Percentiles rank a stretch among this genome's conserved stretches.
Evolutionary conservation across 2,329 filamentous ascomycete species (phyloP).

Genomic region (Coniochaeta ligniaria): DNA sequence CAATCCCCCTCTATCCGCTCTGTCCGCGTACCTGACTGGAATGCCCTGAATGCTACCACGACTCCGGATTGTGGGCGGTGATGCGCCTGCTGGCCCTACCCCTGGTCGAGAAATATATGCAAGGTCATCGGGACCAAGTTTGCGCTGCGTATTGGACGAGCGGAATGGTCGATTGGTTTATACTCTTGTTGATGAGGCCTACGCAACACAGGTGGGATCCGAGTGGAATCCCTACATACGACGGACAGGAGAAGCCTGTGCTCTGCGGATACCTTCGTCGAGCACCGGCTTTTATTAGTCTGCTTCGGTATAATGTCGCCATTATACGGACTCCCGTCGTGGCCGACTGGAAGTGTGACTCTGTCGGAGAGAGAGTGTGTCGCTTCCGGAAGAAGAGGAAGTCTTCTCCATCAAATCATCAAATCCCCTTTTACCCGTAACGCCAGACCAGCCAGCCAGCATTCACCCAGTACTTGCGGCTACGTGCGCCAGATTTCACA

Average conservation of each 20-base stretch:
- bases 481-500: conserved; percentile 17
- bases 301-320: conserved; percentile 1
- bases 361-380: conserved; percentile 3
- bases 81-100: background rate
- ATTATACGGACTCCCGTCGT: background rate
- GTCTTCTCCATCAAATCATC: conserved; percentile 8
- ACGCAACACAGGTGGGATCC: conserved; percentile 2
- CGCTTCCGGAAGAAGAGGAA: conserved; percentile 16
- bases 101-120: background rate
- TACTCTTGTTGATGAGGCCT: background rate
- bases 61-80: background rate
- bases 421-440: conserved; percentile 17
- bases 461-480: conserved; percentile 20
- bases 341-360: background rate
- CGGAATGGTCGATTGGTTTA: background rate
- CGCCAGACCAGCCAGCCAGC: conserved; percentile 13
- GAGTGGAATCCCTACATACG: conserved; percentile 1
- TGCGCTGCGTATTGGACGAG: background rate
- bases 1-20: background rate
- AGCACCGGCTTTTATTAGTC: background rate
- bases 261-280: background rate
- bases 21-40: background rate
- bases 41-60: background rate
- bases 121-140: background rate
- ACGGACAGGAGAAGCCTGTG: background rate